Base-by-base conservation (phyloP, 768 basidiomycete species). In the Leccinum uliginosum region DNA sequence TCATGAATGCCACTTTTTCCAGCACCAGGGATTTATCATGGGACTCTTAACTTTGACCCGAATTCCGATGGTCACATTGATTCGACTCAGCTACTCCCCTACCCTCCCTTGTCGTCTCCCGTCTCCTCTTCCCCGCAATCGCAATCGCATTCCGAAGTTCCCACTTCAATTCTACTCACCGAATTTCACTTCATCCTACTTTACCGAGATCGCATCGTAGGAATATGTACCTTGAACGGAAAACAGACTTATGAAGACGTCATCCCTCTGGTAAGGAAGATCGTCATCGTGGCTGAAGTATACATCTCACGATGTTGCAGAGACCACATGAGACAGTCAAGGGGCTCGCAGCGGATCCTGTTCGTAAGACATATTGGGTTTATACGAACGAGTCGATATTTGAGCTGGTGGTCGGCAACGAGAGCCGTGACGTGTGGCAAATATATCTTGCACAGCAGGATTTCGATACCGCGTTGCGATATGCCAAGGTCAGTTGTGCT, bases 361-460 rank as follows among this genome's bases (percentile, higher is more conserved):
- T 91, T 4, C 83, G 89, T 9, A 86, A 84, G 71, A 98, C 96
- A 14, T 95, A 88, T 64, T 99, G 97, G 97, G 82, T 94, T 2
- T 95, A 87, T 67, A 95, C 95, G 0, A 86, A 91, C 61, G 84
- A 86, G 59, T 89, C 91, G 0, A 79, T 99, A 19, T 94, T 91
- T 64, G 97, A 99, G 65, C 74, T 99, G 24, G 83, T 87, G 6
- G 80, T 91, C 11, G 79, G 79, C 8, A 93, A 95, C 63, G 97
- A 99, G 74, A 90, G 91, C 66, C 83, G 95, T 11, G 91, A 98
- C 67, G 86, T 99, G 8, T 99, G 97, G 97, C 85, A 85, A 66
- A 86, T 94, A 53, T 93, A 91, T 71, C 78, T 98, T 9, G 82
- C 86, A 53, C 84, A 89, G 64, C 83, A 80, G 3, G 82, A 87